Conservation (phyloP, 2,329 filamentous ascomycete genomes). For the Colletotrichum godetiae region DNA sequence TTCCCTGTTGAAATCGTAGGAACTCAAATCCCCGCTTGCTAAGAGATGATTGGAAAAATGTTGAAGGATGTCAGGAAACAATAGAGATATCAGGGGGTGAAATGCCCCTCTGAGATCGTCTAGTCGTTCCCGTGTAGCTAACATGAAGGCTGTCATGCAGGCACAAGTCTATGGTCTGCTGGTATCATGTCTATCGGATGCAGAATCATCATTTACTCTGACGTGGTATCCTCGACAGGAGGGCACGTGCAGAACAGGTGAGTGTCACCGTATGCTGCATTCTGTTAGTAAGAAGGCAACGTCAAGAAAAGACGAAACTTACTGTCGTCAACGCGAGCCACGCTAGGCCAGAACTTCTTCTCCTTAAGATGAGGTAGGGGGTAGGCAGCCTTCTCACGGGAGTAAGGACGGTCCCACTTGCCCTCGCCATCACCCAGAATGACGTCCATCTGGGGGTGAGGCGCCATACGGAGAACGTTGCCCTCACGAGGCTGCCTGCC, state of each 20-base stretch:
- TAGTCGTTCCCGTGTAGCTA: slow-evolving; percentile 3
- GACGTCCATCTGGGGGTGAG: slow-evolving; percentile 86
- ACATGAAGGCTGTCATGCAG: slow-evolving; percentile 7
- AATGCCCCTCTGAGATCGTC: slow-evolving; percentile 29
- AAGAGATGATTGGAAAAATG: slow-evolving; percentile 17
- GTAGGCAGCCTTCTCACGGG: slow-evolving; percentile 85
- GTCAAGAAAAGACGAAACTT: too few species aligned
- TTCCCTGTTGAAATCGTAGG: slow-evolving; percentile 30
- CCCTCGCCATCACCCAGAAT: slow-evolving; percentile 66
- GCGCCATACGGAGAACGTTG: slow-evolving; percentile 90
- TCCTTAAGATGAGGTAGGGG: slow-evolving; percentile 84
- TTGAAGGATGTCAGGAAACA: slow-evolving; percentile 3
- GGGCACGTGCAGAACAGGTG: slow-evolving; percentile 97
- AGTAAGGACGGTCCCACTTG: slow-evolving; percentile 86
- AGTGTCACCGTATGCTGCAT: slow-evolving; percentile 83
- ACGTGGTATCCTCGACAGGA: slow-evolving; percentile 76
- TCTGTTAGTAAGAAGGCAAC: slow-evolving; percentile 33
- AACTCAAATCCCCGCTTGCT: slow-evolving; percentile 27
- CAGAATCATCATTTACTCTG: slow-evolving; percentile 36
- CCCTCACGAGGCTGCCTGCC: slow-evolving; percentile 78
- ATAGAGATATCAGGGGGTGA: not conserved
- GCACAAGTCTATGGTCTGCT: slow-evolving; percentile 2
- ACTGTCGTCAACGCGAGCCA: slow-evolving; percentile 90
- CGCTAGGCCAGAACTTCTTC: slow-evolving; percentile 98
- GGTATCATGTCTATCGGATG: slow-evolving; percentile 24